These are phyloP conservation scores for Pseudocercospora vitis DNA, from an alignment of 2,329 filamentous ascomycete species.

Conservation along the genomic window DNA sequence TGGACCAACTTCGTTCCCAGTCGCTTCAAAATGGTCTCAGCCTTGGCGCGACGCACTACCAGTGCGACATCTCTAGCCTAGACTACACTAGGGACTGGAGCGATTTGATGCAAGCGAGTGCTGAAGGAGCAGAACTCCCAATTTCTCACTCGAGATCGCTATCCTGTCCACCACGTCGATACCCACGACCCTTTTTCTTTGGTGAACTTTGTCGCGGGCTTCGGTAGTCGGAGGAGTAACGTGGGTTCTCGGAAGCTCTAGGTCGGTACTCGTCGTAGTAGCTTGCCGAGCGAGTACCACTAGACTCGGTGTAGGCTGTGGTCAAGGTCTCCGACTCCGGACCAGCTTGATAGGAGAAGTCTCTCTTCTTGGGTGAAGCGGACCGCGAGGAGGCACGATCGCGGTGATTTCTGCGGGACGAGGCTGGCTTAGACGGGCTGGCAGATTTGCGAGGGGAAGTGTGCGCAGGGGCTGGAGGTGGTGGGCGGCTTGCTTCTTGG, in stretches of 20 bases:
- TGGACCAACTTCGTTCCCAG: too few species aligned
- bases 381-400: constrained; percentile 31
- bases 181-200: constrained; percentile 32
- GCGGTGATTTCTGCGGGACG: constrained; percentile 30
- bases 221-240: constrained; percentile 26
- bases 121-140: too few species aligned
- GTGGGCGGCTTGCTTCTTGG: constrained; percentile 32
- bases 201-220: constrained; percentile 39
- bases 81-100: too few species aligned
- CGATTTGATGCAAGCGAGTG: too few species aligned
- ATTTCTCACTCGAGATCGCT: constrained; percentile 32
- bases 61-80: too few species aligned
- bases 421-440: constrained; percentile 32
- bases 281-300: constrained; percentile 31
- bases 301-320: constrained; percentile 43
- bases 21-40: too few species aligned
- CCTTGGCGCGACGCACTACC: too few species aligned
- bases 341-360: constrained; percentile 38
- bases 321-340: constrained; percentile 36
- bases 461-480: constrained; percentile 26
- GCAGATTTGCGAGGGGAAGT: constrained; percentile 28
- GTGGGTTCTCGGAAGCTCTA: constrained; percentile 28
- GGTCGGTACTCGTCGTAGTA: constrained; percentile 42
- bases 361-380: constrained; percentile 37
- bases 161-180: constrained; percentile 31